Evolutionary conservation across 495 filamentous ascomycete species (phyloP), one percentile per base, ranked within the genome.

Genomic region (Barbatosphaeria neglecta): DNA sequence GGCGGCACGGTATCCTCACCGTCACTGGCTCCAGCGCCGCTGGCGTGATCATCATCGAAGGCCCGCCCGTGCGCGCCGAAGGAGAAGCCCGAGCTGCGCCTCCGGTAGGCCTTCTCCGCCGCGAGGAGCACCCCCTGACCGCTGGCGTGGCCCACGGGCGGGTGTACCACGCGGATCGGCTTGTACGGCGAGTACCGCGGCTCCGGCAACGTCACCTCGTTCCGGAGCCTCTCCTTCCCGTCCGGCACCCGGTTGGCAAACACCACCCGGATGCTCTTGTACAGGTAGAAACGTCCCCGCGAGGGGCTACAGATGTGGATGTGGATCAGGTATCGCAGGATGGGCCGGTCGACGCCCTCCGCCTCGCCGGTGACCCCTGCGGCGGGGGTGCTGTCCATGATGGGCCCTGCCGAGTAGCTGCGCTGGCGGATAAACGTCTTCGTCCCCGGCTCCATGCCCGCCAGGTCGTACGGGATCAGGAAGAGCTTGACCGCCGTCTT

Each of bases 181-280:
- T 87, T 95, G 67, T 95, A 99, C 11, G 82, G 70, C 48, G 80
- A 84, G 56, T 86, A 99, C 28, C 83, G 77, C 37, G 92, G 92
- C 47, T 95, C 87, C 0, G 93, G 90, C 42, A 84, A 70, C 44
- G 93, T 85, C 23, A 90, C 84, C 58, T 99, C 92, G 57, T 93
- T 96, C 7, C 83, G 79, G 35, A 99, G 72, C 47, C 81, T 87
- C 66, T 97, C 92, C 59, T 97, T 96, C 22, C 89, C 92, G 57
- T 99, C 92, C 0, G 93, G 92, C 3, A 96, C 93, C 22, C 92
- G 81, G 61, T 99, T 99, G 44, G 92, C 92, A 62, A 99, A 99
- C 2, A 99, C 92, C 39, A 99, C 87, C 24, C 92, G 79, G 48
- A 97, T 85, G 47, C 75, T 85, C 56, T 90, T 93, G 69, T 97